Evolutionary conservation across 495 filamentous ascomycete species (phyloP).

Genomic region (Penicillium waksmanii): DNA sequence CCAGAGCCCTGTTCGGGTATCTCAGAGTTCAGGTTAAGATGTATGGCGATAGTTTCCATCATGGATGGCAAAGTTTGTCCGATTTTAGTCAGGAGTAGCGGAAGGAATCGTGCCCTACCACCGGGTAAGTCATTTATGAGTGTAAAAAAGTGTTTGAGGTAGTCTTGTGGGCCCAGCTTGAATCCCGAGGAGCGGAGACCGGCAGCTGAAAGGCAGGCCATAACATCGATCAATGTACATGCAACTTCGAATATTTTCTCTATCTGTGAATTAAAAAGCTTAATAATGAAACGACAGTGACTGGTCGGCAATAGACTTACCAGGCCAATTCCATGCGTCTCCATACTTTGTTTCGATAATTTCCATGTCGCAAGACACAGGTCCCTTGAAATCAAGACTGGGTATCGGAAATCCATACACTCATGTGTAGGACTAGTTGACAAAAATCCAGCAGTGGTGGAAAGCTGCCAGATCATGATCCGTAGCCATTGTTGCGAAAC

Average conservation of each 20-base stretch:
- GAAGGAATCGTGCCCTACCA: slow-evolving; percentile 71
- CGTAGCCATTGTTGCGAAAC: slow-evolving; percentile 78
- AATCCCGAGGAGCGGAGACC: slow-evolving; percentile 56
- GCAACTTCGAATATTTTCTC: slow-evolving; percentile 80
- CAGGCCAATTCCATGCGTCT: slow-evolving; percentile 67
- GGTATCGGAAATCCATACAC: slow-evolving; percentile 69
- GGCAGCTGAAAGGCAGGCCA: slow-evolving; percentile 62
- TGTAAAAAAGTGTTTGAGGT: slow-evolving; percentile 69
- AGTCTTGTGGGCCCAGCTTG: slow-evolving; percentile 68
- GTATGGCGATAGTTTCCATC: slow-evolving; percentile 49
- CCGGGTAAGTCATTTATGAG: slow-evolving; percentile 70
- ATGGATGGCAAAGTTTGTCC: slow-evolving; percentile 66
- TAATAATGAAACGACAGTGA: too few species aligned
- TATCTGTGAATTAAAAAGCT: slow-evolving; percentile 40
- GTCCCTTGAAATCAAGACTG: slow-evolving; percentile 70
- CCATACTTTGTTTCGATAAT: slow-evolving; percentile 65
- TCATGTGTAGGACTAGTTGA: slow-evolving; percentile 58
- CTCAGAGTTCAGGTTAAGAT: slow-evolving; percentile 22
- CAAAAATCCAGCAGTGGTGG: slow-evolving; percentile 52
- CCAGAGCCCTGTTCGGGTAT: background rate
- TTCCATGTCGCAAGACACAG: slow-evolving; percentile 71
- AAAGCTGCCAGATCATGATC: slow-evolving; percentile 74
- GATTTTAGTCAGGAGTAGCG: slow-evolving; percentile 70
- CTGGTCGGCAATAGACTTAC: slow-evolving; percentile 41
- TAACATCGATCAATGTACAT: slow-evolving; percentile 72